Percentiles rank a stretch among this genome's conserved stretches.
Evolutionary conservation across 345 rosid genomes (phyloP).

Genomic region (Rhizophora apiculata): DNA sequence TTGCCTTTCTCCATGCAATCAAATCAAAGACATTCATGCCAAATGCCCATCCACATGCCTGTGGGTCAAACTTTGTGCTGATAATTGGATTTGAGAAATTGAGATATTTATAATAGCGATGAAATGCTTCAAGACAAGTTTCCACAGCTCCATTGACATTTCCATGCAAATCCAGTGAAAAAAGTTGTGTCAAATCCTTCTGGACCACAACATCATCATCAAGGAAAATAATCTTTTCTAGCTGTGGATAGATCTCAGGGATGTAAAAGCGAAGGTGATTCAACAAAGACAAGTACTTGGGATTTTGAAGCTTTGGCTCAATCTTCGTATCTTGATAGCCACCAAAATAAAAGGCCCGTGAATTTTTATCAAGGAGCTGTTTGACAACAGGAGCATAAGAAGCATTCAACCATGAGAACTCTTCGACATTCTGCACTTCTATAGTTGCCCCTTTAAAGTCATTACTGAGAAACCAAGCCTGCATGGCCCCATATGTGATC

Average conservation of each 20-base stretch:
- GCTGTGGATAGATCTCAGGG: constrained; percentile 85
- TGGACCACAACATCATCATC: constrained; percentile 96
- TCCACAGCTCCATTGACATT: constrained; percentile 98
- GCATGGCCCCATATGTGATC: constrained; percentile 47
- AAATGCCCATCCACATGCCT: constrained; percentile 98
- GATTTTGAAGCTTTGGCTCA: constrained; percentile 64
- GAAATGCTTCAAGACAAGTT: constrained; percentile 95
- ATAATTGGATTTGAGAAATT: constrained; percentile 87
- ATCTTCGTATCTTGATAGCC: constrained; percentile 45
- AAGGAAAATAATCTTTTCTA: constrained; percentile 87
- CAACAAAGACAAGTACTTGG: constrained; percentile 62
- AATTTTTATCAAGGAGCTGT: constrained; percentile 48
- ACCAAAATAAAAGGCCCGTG: constrained; percentile 48
- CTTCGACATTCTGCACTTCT: constrained; percentile 77
- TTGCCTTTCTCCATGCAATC: constrained; percentile 88
- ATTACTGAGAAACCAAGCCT: constrained; percentile 55
- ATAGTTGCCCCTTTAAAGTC: constrained; percentile 76
- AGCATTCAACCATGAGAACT: constrained; percentile 77
- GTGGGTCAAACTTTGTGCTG: constrained; percentile 95
- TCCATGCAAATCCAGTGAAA: constrained; percentile 91
- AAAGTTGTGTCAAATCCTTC: constrained; percentile 86
- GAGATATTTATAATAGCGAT: constrained; percentile 90
- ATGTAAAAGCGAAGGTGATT: constrained; percentile 94
- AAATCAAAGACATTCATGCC: constrained; percentile 93
- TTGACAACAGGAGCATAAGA: constrained; percentile 71